Evolutionary conservation across 1,284 basidiomycete species (phyloP).

Genomic region (Vanrija sp.): DNA sequence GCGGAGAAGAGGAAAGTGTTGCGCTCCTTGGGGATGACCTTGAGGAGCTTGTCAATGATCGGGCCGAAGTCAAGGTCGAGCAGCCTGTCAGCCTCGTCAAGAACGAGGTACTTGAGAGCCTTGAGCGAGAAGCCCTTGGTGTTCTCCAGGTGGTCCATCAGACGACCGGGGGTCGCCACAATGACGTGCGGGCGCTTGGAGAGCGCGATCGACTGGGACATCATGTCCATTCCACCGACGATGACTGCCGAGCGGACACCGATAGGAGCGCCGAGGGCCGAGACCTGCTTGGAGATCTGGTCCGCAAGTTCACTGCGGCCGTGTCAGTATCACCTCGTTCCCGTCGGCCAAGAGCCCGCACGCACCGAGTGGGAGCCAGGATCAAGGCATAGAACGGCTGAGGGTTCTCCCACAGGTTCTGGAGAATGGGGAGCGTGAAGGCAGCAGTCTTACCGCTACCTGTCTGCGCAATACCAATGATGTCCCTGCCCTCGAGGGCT

Average conservation of each 20-base stretch:
- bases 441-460: constrained; percentile 98
- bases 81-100: constrained; percentile 96
- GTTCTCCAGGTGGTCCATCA: constrained; percentile 94
- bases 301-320: constrained; percentile 80
- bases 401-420: constrained; percentile 95
- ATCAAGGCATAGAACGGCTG: constrained; percentile 90
- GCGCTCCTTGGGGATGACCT: constrained; percentile 89
- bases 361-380: constrained; percentile 78
- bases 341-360: not conserved
- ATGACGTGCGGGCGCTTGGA: constrained; percentile 91
- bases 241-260: constrained; percentile 88
- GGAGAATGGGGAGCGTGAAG: constrained; percentile 91
- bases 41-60: constrained; percentile 94
- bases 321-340: constrained; percentile 3
- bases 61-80: constrained; percentile 98
- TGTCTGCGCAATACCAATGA: constrained; percentile 96
- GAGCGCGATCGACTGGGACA: constrained; percentile 86
- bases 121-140: constrained; percentile 96
- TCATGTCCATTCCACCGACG: constrained; percentile 93
- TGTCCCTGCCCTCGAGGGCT: constrained; percentile 85
- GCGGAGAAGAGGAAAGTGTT: constrained; percentile 97
- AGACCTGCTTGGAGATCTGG: constrained; percentile 96
- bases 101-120: constrained; percentile 81
- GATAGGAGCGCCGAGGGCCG: constrained; percentile 86
- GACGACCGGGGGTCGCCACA: constrained; percentile 93